Base-by-base conservation (phyloP, 352 stramenopile species). In the Phytopythium aichiense region DNA sequence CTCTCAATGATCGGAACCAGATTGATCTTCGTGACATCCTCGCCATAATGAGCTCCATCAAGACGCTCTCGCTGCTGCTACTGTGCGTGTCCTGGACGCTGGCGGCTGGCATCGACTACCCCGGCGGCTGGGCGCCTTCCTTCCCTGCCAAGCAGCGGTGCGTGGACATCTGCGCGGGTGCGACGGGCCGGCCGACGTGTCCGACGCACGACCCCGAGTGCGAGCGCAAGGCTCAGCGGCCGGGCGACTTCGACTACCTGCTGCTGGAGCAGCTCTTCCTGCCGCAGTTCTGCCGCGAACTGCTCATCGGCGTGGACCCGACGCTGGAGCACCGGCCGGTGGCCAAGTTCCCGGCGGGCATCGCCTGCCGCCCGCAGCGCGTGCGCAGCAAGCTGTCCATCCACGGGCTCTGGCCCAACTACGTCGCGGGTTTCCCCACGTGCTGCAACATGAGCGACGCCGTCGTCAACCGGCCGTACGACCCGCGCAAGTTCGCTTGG, bases 401-500 rank as follows among this genome's bases (percentile, higher is more conserved):
- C 56, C 77, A 87, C 59, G 77, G 77, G 4, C 71, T 87, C 23
- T 87, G 77, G 77, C 72, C 77, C 54, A 80, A 78, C 64, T 80
- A 86, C 66, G 49, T 69, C 63, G 37, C 52, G 37, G 70, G 72
- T 31, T 80, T 77, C 61, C 60, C 65, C 11, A 66, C 60, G 28
- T 87, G 77, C 58, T 87, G 77, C 62, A 82, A 81, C 61, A 61
- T 79, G 4, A 80, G 69, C 45, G 58, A 66, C 28, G 43, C 33
- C 4, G 66, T 71, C 46, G 45, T 40, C 13, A 87, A 87, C 57
- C 51, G 61, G 2, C 74, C 77, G 15, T 76, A 79, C 48, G 56
- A 78, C 35, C 65, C 74, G 7, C 18, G 58, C 13, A 38, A 16
- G n/a, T 77, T 84, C 33, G 55, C 66, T 33, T 28, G 48, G 12